Conservation (phyloP, 2,329 filamentous ascomycete species). For the Lanzia echinophila region DNA sequence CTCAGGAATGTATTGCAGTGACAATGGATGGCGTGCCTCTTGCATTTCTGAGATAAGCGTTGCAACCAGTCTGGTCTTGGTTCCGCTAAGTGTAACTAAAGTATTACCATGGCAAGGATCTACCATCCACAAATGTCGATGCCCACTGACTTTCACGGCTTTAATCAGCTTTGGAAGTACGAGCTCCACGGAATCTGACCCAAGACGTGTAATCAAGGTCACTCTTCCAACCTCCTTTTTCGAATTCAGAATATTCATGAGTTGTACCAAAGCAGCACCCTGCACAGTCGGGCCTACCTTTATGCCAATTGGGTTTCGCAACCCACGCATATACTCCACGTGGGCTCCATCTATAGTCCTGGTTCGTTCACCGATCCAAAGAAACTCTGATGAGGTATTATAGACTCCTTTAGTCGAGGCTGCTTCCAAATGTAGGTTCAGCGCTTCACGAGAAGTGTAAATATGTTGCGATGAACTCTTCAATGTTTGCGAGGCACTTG, state of each 20-base stretch:
- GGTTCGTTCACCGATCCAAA: slow-evolving; percentile 97
- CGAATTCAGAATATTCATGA: slow-evolving; percentile 85
- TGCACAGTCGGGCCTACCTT: slow-evolving; percentile 90
- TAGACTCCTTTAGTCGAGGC: slow-evolving; percentile 47
- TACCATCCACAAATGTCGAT: slow-evolving; percentile 80
- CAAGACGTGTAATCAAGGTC: slow-evolving; percentile 93
- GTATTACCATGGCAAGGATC: slow-evolving; percentile 96
- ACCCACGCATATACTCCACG: slow-evolving; percentile 94
- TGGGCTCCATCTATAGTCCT: slow-evolving; percentile 89
- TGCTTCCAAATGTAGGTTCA: not conserved
- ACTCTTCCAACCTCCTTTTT: slow-evolving; percentile 79
- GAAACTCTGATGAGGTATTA: slow-evolving; percentile 91
- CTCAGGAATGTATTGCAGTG: slow-evolving; percentile 80
- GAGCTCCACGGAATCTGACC: slow-evolving; percentile 65
- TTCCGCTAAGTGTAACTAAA: slow-evolving; percentile 60
- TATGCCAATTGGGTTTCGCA: slow-evolving; percentile 92
- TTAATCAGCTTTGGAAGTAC: slow-evolving; percentile 82
- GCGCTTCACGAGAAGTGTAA: slow-evolving; percentile 42
- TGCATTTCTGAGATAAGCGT: slow-evolving; percentile 85
- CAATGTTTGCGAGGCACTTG: too few relatives aligned
- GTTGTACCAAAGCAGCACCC: slow-evolving; percentile 63
- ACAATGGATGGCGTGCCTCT: slow-evolving; percentile 80
- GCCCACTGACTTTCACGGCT: slow-evolving; percentile 75
- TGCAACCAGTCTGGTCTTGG: slow-evolving; percentile 89
- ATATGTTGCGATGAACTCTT: slow-evolving; percentile 49